These are phyloP conservation scores for Dryadomyces quercivorus DNA, from an alignment of 2,329 filamentous ascomycete species.

Conservation along the genomic window DNA sequence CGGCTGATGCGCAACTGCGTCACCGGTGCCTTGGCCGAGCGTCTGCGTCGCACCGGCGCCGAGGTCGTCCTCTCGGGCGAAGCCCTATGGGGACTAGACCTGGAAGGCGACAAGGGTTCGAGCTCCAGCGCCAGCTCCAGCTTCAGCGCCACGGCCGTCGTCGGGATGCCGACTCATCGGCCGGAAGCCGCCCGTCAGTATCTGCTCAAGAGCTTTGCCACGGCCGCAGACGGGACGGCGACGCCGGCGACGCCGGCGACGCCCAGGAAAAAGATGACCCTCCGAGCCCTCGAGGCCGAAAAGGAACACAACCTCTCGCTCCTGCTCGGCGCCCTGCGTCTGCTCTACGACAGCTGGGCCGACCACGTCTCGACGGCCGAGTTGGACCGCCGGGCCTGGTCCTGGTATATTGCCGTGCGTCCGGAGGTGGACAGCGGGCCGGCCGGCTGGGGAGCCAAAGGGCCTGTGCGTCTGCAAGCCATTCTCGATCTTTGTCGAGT, in stretches of 20 bases:
- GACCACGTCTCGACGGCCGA: constrained; percentile 49
- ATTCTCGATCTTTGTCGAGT: constrained; percentile 48
- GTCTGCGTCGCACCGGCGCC: constrained; percentile 29
- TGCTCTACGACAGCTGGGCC: constrained; percentile 65
- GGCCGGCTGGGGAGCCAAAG: constrained; percentile 76
- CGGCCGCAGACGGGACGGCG: constrained; percentile 15
- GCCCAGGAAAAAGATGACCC: constrained; percentile 37
- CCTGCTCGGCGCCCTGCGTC: constrained; percentile 57
- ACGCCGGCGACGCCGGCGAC: neutral
- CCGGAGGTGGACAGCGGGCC: constrained; percentile 64
- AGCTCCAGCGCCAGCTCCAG: constrained; percentile 13
- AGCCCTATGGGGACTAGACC: constrained; percentile 48
- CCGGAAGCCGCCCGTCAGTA: constrained; percentile 56
- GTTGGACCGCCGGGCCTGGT: constrained; percentile 65
- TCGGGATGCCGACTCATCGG: constrained; percentile 59
- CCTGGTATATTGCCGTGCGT: constrained; percentile 67
- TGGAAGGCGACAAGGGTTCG: constrained; percentile 24
- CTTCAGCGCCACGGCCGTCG: constrained; percentile 19
- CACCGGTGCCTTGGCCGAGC: constrained; percentile 40
- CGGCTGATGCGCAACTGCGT: constrained; percentile 47
- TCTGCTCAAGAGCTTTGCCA: constrained; percentile 46
- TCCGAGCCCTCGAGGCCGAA: constrained; percentile 39
- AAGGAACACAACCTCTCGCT: constrained; percentile 58
- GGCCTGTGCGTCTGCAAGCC: constrained; percentile 49
- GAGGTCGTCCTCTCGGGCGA: constrained; percentile 33